Percentiles rank a stretch among this genome's conserved stretches.
phyloP scores from a whole-genome alignment of 2,329 filamentous ascomycete genomes.

The Pestalotiopsis sp. region DNA sequence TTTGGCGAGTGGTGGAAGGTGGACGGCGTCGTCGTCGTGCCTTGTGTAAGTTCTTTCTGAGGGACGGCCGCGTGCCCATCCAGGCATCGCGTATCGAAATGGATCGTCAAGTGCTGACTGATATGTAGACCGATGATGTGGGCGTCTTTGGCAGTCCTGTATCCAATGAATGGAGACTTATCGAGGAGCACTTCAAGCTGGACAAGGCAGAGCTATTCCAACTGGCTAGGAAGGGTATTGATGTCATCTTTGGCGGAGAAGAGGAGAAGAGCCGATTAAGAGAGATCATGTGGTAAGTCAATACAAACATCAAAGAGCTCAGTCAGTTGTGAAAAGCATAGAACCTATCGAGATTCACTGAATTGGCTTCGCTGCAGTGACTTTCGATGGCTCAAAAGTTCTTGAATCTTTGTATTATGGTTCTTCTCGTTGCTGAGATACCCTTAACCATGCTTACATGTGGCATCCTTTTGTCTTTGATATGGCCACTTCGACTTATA shows the following conservation, averaged over 20 bases:
- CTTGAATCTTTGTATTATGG: too few relatives aligned
- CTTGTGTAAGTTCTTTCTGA: slow-evolving; percentile 61
- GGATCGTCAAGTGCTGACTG: slow-evolving; percentile 3
- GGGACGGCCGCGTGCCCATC: neutral
- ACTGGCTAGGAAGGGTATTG: slow-evolving; percentile 63
- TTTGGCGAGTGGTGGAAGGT: slow-evolving; percentile 72
- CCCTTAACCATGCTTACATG: too few relatives aligned
- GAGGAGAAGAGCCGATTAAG: slow-evolving; percentile 62
- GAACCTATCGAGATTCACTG: neutral
- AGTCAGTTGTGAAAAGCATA: neutral
- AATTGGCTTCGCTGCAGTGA: too few relatives aligned
- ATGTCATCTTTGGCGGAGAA: slow-evolving; percentile 68
- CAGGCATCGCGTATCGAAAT: neutral
- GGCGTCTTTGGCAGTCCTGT: slow-evolving; percentile 78
- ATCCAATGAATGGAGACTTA: slow-evolving; percentile 77
- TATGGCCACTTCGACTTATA: too few relatives aligned
- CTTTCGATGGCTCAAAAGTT: too few relatives aligned
- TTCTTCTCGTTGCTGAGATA: too few relatives aligned
- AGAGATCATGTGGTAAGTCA: slow-evolving; percentile 48
- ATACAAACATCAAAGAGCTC: neutral
- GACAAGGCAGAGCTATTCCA: slow-evolving; percentile 44
- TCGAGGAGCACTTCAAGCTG: slow-evolving; percentile 70
- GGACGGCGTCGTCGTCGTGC: slow-evolving; percentile 60
- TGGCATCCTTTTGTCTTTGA: too few relatives aligned
- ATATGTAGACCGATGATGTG: slow-evolving; percentile 74